These are phyloP conservation scores for Coleophoma crateriformis DNA, from an alignment of 2,329 filamentous ascomycete species.

Conservation along the genomic window DNA sequence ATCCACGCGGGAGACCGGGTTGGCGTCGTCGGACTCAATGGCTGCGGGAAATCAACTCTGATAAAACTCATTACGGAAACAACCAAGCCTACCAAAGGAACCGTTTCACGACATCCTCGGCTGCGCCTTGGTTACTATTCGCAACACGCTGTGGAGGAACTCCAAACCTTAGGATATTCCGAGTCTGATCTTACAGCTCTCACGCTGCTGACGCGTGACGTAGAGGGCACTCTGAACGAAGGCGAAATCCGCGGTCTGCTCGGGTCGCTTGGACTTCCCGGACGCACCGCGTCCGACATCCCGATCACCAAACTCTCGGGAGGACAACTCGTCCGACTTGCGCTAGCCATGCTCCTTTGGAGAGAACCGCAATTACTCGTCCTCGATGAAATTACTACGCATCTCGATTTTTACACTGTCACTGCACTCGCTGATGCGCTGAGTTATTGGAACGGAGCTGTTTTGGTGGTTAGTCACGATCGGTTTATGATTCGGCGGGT, in stretches of 20 bases:
- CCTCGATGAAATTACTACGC: slow-evolving; percentile 93
- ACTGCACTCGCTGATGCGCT: slow-evolving; percentile 64
- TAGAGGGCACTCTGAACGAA: slow-evolving; percentile 50
- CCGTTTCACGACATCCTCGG: slow-evolving; percentile 60
- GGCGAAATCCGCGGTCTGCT: slow-evolving; percentile 63
- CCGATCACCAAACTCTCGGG: slow-evolving; percentile 70
- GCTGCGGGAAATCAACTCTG: slow-evolving; percentile 76
- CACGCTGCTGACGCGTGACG: slow-evolving; percentile 51
- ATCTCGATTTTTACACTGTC: slow-evolving; percentile 79
- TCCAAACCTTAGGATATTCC: slow-evolving; percentile 48
- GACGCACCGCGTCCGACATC: slow-evolving; percentile 66
- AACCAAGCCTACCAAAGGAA: slow-evolving; percentile 53
- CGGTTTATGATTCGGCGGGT: slow-evolving; percentile 74
- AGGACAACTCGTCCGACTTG: slow-evolving; percentile 76
- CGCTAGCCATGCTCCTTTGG: slow-evolving; percentile 90
- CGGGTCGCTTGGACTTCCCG: slow-evolving; percentile 63
- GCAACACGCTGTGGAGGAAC: slow-evolving; percentile 69
- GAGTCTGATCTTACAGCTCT: slow-evolving; percentile 57
- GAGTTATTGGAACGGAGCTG: slow-evolving; percentile 64
- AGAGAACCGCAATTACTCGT: slow-evolving; percentile 96
- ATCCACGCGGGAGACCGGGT: slow-evolving; percentile 70
- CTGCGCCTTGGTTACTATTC: slow-evolving; percentile 72
- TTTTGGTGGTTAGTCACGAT: slow-evolving; percentile 77
- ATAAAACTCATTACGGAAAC: slow-evolving; percentile 64
- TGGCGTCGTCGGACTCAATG: slow-evolving; percentile 74